Conservation (phyloP, 176 grass and related monocot species). For the Hordeum marinum region DNA sequence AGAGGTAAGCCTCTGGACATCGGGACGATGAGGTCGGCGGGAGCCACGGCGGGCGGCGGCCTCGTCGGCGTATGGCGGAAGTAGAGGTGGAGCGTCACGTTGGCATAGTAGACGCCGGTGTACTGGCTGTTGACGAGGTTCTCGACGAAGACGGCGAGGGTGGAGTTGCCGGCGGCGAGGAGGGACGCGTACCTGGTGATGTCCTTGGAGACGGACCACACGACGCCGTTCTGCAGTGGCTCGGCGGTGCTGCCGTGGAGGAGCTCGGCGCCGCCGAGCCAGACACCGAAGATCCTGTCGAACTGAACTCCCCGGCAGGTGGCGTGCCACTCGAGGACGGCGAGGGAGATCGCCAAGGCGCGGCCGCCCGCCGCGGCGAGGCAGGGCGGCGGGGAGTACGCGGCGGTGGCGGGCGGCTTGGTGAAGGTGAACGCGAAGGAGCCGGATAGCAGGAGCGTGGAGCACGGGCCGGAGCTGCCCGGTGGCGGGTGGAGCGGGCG, state of each 20-base stretch:
- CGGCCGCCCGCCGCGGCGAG: background rate
- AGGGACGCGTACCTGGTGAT: slow-evolving; percentile 46
- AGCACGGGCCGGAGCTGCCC: background rate
- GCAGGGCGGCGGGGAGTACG: background rate
- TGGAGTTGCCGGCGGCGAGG: slow-evolving; percentile 42
- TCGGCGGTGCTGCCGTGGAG: background rate
- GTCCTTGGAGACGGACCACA: slow-evolving; percentile 49
- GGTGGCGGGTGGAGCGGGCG: background rate
- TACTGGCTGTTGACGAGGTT: slow-evolving; percentile 42
- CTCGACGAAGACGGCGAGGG: slow-evolving; percentile 54
- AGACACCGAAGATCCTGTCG: background rate
- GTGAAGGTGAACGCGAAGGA: background rate
- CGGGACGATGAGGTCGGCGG: background rate
- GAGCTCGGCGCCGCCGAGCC: background rate
- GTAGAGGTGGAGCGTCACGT: slow-evolving; percentile 50
- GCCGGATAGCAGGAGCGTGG: background rate
- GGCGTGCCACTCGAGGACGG: slow-evolving; percentile 46
- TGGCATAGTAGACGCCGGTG: slow-evolving; percentile 57
- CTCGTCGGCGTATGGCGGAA: slow-evolving; percentile 6
- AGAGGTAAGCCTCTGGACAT: background rate
- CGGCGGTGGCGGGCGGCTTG: background rate
- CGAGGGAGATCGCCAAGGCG: slow-evolving; percentile 18
- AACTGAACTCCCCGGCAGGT: background rate
- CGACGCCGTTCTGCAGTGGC: slow-evolving; percentile 28
- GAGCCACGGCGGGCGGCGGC: background rate